Conservation (phyloP, 2,329 filamentous ascomycete species). For the Pestalotiopsis fici region DNA sequence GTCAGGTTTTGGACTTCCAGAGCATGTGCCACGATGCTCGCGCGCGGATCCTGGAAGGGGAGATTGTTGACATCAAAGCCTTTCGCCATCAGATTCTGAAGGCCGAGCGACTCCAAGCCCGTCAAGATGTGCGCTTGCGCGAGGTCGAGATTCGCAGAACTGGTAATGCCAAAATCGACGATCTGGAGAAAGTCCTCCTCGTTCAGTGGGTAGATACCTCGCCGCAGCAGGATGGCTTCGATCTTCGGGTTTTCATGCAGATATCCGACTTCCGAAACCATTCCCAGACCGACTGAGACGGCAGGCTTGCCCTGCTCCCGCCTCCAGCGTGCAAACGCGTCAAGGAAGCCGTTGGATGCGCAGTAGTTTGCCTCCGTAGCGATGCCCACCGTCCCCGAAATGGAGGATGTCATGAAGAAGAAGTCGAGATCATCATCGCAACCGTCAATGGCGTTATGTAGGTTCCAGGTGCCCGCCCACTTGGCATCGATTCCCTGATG, state of each 20-base stretch:
- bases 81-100: conserved; percentile 2
- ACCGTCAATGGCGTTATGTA: conserved; percentile 16
- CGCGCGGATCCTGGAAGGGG: conserved; percentile 12
- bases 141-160: not conserved
- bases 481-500: conserved; percentile 23
- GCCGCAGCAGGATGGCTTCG: conserved; percentile 15
- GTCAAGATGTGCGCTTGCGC: conserved; percentile 20
- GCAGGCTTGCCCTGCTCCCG: conserved; percentile 23
- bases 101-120: conserved; percentile 15
- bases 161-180: conserved; percentile 19
- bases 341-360: conserved; percentile 37
- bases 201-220: conserved; percentile 20
- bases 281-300: conserved; percentile 24
- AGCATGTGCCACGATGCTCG: conserved; percentile 3
- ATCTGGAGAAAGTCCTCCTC: conserved; percentile 26
- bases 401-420: conserved; percentile 28
- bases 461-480: conserved; percentile 21
- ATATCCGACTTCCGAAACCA: conserved; percentile 36
- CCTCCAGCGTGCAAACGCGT: conserved; percentile 30
- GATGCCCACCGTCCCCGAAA: conserved; percentile 28
- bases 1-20: conserved; percentile 15
- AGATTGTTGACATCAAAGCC: not conserved
- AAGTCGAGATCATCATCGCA: conserved; percentile 24
- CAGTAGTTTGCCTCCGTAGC: conserved; percentile 36
- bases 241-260: conserved; percentile 30